Conservation (phyloP, 140 eudicot genomes). For the Senecio squalidus region DNA sequence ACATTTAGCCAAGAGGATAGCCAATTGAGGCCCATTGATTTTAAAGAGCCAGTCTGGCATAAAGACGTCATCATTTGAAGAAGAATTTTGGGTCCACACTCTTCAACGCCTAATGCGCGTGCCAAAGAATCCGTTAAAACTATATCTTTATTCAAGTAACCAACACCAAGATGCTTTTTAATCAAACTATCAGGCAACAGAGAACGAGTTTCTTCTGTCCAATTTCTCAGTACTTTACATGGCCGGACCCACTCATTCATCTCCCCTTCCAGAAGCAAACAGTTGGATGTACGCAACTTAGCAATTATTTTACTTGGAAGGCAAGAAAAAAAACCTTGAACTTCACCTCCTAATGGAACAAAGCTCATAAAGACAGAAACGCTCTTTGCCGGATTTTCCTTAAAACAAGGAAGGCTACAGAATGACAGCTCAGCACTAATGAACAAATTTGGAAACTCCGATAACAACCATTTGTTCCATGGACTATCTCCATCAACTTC, state of each 20-base stretch:
- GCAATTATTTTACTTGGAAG: conserved; percentile 85
- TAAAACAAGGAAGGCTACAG: conserved; percentile 68
- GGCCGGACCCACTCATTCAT: conserved; percentile 77
- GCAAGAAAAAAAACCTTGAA: conserved; percentile 85
- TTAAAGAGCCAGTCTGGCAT: conserved; percentile 42
- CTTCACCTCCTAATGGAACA: conserved; percentile 85
- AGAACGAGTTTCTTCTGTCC: conserved; percentile 61
- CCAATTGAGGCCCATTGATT: conserved; percentile 65
- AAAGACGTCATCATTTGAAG: conserved; percentile 56
- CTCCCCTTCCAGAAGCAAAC: conserved; percentile 71
- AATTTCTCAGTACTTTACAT: conserved; percentile 63
- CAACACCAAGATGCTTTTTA: conserved; percentile 78
- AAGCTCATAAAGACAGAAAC: conserved; percentile 76
- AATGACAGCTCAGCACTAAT: conserved; percentile 63
- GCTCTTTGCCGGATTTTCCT: conserved; percentile 55
- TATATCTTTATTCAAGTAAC: conserved; percentile 63
- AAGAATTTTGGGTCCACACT: conserved; percentile 70
- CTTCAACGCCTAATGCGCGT: conserved; percentile 71
- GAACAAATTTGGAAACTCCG: neutral
- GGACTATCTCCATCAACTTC: conserved; percentile 22
- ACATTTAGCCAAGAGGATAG: conserved; percentile 67
- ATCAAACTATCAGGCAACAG: conserved; percentile 71
- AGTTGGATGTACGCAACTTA: conserved; percentile 62
- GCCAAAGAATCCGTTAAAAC: conserved; percentile 72
- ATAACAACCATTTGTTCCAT: neutral